Percentiles rank a stretch among this genome's conserved stretches.
phyloP scores from a whole-genome alignment of 768 basidiomycete genomes.

The Lentinula boryana region DNA sequence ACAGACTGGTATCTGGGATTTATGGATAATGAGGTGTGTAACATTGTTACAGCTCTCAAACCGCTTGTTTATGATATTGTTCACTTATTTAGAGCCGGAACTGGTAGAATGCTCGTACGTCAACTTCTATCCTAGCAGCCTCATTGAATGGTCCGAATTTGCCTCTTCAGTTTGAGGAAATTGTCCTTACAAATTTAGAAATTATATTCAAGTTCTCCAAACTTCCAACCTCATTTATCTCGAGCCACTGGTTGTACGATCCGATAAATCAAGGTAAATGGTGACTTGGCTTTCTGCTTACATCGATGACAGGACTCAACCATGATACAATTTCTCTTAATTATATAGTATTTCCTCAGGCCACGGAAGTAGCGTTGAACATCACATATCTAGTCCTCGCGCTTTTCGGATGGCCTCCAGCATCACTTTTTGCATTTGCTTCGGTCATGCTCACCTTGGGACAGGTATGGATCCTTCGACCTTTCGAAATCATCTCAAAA shows the following conservation, averaged over 20 bases:
- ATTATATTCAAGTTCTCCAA: no score
- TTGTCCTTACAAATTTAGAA: neutral
- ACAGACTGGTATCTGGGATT: neutral
- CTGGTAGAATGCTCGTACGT: neutral
- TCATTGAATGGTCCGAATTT: neutral
- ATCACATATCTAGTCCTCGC: neutral
- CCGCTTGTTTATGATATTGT: neutral
- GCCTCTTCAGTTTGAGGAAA: neutral
- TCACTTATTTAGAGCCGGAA: neutral
- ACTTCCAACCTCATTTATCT: neutral
- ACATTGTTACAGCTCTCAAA: neutral
- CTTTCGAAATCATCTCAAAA: neutral
- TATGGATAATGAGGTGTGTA: neutral
- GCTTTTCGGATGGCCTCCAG: neutral
- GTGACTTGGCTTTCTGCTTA: neutral
- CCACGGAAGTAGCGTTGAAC: neutral
- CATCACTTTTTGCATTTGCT: neutral
- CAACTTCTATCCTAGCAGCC: neutral
- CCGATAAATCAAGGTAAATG: neutral
- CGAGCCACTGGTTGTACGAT: neutral
- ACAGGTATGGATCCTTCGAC: neutral
- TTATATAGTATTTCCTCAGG: neutral
- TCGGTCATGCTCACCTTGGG: neutral
- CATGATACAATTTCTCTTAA: neutral
- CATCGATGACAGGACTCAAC: neutral